Conservation (phyloP, 352 stramenopile genomes). For the Thraustochytrium sp. region DNA sequence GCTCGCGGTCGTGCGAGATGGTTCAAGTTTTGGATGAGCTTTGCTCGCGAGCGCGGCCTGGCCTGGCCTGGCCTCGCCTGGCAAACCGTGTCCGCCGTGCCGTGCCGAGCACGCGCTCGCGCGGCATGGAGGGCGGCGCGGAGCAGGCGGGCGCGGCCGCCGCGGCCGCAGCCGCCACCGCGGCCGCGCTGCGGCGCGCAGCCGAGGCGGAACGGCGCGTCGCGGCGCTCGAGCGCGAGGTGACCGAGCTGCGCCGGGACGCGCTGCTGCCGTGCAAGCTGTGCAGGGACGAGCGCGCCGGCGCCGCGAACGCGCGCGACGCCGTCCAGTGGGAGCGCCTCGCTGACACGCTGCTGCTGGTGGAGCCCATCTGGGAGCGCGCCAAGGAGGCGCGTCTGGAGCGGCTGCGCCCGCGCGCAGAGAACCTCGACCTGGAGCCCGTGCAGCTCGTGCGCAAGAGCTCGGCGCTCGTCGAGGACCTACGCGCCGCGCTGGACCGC, state of each 20-base stretch:
- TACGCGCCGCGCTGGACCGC: neutral
- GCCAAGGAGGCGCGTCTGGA: neutral
- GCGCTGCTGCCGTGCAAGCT: neutral
- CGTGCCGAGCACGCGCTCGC: too few relatives aligned
- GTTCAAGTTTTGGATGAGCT: too few relatives aligned
- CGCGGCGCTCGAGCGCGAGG: neutral
- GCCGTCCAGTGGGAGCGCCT: neutral
- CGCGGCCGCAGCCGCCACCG: too few relatives aligned
- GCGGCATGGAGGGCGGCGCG: neutral
- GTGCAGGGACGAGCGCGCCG: neutral
- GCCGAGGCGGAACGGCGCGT: neutral
- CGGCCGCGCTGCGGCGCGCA: too few relatives aligned
- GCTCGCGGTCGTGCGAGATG: too few relatives aligned
- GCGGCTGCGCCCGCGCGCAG: neutral
- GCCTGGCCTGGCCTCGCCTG: too few relatives aligned
- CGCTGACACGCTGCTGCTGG: constrained; percentile 3
- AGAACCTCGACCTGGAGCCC: neutral
- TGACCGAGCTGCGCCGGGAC: neutral
- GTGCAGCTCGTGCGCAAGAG: neutral
- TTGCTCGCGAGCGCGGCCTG: too few relatives aligned
- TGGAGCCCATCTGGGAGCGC: neutral
- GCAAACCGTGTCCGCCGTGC: too few relatives aligned
- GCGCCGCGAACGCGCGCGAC: neutral
- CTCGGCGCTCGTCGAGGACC: neutral
- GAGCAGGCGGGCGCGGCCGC: neutral